Evolutionary conservation across 139 green algal genomes (phyloP).

Genomic region (Marvania coccoides): DNA sequence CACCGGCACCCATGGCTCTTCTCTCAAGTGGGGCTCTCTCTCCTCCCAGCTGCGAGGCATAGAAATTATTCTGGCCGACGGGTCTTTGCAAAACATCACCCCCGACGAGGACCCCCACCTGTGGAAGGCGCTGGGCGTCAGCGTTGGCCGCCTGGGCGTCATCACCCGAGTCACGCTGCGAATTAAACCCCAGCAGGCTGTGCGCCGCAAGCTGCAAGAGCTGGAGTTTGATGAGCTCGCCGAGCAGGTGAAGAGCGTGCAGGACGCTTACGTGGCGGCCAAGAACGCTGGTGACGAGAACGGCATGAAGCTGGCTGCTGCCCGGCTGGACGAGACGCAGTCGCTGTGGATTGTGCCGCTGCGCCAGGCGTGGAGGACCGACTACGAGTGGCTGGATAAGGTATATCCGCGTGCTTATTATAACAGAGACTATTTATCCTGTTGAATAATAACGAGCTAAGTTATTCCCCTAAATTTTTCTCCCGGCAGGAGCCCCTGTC

Average conservation of each 20-base stretch:
- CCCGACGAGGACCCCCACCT: slow-evolving; percentile 49
- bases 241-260: slow-evolving; percentile 21
- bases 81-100: slow-evolving; percentile 48
- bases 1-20: slow-evolving; percentile 73
- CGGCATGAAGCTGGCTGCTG: background rate
- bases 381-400: slow-evolving; percentile 30
- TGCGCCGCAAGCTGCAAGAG: slow-evolving; percentile 10
- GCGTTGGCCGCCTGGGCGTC: slow-evolving; percentile 62
- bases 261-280: slow-evolving; percentile 31
- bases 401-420: no score
- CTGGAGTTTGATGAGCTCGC: slow-evolving; percentile 15
- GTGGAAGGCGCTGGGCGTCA: slow-evolving; percentile 33
- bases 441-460: no score
- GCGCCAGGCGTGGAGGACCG: slow-evolving; percentile 11
- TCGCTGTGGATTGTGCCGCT: slow-evolving; percentile 23
- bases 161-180: slow-evolving; percentile 56
- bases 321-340: slow-evolving; percentile 41
- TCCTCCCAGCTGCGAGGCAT: slow-evolving; percentile 57
- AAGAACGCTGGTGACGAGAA: slow-evolving; percentile 3
- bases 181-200: slow-evolving; percentile 20
- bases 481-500: slow-evolving; percentile 13
- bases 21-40: slow-evolving; percentile 48
- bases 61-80: slow-evolving; percentile 66
- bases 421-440: no score
- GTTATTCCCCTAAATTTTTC: no score